Percentiles rank a stretch among this genome's conserved stretches.
phyloP scores from a whole-genome alignment of 495 filamentous ascomycete genomes.

The Penicillium lividum region DNA sequence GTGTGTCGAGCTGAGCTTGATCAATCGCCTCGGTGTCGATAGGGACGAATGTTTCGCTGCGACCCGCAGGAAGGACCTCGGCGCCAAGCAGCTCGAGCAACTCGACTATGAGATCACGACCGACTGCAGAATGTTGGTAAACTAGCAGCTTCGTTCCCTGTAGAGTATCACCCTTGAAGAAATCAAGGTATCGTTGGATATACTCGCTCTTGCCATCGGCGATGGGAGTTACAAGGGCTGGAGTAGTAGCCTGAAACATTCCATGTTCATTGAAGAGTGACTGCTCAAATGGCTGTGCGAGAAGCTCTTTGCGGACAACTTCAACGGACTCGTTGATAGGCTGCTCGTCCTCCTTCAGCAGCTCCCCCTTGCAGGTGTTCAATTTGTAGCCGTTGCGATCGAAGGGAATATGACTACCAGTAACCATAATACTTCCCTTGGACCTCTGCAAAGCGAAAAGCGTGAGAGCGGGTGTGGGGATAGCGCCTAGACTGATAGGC shows the following conservation, averaged over 20 bases:
- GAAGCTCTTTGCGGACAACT: constrained; percentile 16
- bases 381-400: constrained; percentile 36
- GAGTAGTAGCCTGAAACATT: constrained; percentile 20
- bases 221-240: constrained; percentile 7
- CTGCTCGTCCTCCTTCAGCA: constrained; percentile 31
- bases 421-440: constrained; percentile 37
- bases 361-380: constrained; percentile 30
- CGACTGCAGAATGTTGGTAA: constrained; percentile 34
- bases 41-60: constrained; percentile 31
- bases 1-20: constrained; percentile 24
- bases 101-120: constrained; percentile 25
- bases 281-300: constrained; percentile 21
- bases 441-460: constrained; percentile 23
- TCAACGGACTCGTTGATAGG: constrained; percentile 29
- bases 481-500: constrained; percentile 29
- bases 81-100: constrained; percentile 25
- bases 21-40: constrained; percentile 36
- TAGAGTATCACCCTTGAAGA: constrained; percentile 27
- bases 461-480: constrained; percentile 31
- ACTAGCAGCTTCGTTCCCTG: constrained; percentile 27
- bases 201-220: constrained; percentile 20
- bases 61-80: constrained; percentile 22
- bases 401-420: constrained; percentile 34
- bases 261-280: constrained; percentile 31
- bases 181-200: constrained; percentile 28